Conservation (phyloP, 1,139 yeast species). For the Suhomyces anneliseae region DNA sequence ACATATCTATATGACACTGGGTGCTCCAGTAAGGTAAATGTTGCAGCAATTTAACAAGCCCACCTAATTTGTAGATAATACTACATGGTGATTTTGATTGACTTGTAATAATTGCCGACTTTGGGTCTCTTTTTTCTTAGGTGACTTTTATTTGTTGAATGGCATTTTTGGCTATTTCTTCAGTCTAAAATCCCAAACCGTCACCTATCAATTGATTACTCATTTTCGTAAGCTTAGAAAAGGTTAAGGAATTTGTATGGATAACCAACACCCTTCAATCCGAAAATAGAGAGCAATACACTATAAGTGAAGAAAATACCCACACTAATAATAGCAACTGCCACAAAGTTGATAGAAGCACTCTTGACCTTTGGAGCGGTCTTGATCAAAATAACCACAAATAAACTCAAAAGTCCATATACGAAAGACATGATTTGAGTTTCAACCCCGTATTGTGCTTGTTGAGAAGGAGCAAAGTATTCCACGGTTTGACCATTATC, state of each 20-base stretch:
- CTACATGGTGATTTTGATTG: background rate
- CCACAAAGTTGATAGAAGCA: slow-evolving; percentile 43
- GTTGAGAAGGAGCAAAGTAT: slow-evolving; percentile 68
- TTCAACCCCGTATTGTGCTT: slow-evolving; percentile 76
- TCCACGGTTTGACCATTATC: slow-evolving; percentile 55
- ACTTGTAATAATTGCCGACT: too few species aligned
- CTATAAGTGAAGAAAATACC: slow-evolving; percentile 54
- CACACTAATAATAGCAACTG: slow-evolving; percentile 39
- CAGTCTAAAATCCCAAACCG: background rate
- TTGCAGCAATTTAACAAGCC: too few species aligned
- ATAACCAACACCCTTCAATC: slow-evolving; percentile 58
- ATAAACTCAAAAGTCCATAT: slow-evolving; percentile 57
- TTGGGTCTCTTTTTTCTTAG: background rate
- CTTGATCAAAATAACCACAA: slow-evolving; percentile 49
- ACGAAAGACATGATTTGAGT: slow-evolving; percentile 71
- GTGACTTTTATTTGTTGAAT: background rate
- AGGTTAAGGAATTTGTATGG: slow-evolving; percentile 51
- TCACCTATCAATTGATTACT: background rate
- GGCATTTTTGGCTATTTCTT: background rate
- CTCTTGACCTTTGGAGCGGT: slow-evolving; percentile 47
- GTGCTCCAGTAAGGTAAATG: too few species aligned
- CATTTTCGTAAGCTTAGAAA: slow-evolving; percentile 11
- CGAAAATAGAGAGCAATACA: slow-evolving; percentile 54
- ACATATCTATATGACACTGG: background rate
- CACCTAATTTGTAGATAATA: background rate